Conservation (phyloP, 106 monocot species). For the Phalaenopsis aphrodite region DNA sequence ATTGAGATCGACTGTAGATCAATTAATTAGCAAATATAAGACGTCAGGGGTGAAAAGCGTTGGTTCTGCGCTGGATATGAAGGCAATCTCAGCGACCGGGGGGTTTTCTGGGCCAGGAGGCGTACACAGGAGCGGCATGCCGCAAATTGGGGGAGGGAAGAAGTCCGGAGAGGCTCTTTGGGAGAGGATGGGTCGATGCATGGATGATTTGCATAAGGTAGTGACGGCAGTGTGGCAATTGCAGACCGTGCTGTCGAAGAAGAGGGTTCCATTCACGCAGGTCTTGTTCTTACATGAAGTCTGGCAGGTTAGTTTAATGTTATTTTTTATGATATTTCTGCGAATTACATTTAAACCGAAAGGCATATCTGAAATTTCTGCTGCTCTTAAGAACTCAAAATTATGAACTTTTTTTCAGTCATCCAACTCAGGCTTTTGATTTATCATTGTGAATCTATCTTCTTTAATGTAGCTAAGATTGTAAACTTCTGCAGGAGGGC, state of each 20-base stretch:
- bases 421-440: neutral
- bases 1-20: constrained; percentile 62
- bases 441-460: neutral
- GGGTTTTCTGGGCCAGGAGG: constrained; percentile 60
- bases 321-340: neutral
- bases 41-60: constrained; percentile 68
- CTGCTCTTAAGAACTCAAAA: neutral
- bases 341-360: neutral
- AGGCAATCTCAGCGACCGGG: constrained; percentile 55
- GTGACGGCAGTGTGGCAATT: constrained; percentile 87
- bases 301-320: constrained; percentile 59
- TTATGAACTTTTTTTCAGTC: neutral
- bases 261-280: constrained; percentile 87
- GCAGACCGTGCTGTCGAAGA: constrained; percentile 80
- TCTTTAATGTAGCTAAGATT: neutral
- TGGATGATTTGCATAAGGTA: constrained; percentile 77
- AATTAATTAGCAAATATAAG: constrained; percentile 67
- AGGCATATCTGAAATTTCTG: neutral
- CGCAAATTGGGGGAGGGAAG: constrained; percentile 79
- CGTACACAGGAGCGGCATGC: constrained; percentile 84
- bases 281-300: constrained; percentile 91
- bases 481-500: constrained; percentile 50
- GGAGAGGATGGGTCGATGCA: constrained; percentile 86
- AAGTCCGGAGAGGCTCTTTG: constrained; percentile 74
- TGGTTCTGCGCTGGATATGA: constrained; percentile 73